phyloP scores from a whole-genome alignment of 2,329 filamentous ascomycete species.

The Aspergillus candidus region DNA sequence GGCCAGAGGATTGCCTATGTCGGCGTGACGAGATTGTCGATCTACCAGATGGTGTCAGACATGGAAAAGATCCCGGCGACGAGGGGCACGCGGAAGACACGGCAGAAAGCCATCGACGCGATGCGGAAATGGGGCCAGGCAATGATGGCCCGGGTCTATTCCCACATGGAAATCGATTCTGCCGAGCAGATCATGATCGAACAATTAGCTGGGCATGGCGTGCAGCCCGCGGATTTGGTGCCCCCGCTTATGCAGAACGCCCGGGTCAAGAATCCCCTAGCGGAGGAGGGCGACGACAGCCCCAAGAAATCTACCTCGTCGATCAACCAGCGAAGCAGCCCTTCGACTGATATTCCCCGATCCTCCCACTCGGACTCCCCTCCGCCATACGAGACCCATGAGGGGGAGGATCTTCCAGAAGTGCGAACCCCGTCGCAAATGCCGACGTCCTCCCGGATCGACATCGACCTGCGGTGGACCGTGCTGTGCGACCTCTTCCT shows the following conservation, averaged over 20 bases:
- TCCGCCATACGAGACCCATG: conserved; percentile 53
- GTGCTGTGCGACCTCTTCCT: conserved; percentile 94
- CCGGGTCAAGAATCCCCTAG: conserved; percentile 86
- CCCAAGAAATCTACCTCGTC: conserved; percentile 38
- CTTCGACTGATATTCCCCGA: conserved; percentile 31
- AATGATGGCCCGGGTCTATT: conserved; percentile 92
- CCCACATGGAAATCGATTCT: conserved; percentile 91
- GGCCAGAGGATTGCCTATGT: conserved; percentile 96
- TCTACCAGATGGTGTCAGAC: conserved; percentile 69
- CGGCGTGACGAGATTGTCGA: conserved; percentile 74
- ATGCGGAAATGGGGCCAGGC: conserved; percentile 96
- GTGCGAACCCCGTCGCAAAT: conserved; percentile 79
- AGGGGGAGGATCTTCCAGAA: conserved; percentile 66
- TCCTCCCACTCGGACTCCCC: conserved; percentile 47
- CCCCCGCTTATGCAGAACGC: conserved; percentile 86
- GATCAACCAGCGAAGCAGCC: conserved; percentile 19
- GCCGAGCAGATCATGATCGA: conserved; percentile 97
- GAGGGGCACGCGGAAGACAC: conserved; percentile 64
- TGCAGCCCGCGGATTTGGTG: conserved; percentile 75
- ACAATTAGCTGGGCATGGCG: conserved; percentile 86
- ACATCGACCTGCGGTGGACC: conserved; percentile 95
- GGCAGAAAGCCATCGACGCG: conserved; percentile 64
- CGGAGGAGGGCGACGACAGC: conserved; percentile 38
- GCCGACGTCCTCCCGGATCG: conserved; percentile 73
- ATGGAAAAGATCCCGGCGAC: conserved; percentile 54